Evolutionary conservation across 2,329 filamentous ascomycete genomes (phyloP), one percentile per base, ranked within the genome.

Genomic region (Talaromyces sp.): DNA sequence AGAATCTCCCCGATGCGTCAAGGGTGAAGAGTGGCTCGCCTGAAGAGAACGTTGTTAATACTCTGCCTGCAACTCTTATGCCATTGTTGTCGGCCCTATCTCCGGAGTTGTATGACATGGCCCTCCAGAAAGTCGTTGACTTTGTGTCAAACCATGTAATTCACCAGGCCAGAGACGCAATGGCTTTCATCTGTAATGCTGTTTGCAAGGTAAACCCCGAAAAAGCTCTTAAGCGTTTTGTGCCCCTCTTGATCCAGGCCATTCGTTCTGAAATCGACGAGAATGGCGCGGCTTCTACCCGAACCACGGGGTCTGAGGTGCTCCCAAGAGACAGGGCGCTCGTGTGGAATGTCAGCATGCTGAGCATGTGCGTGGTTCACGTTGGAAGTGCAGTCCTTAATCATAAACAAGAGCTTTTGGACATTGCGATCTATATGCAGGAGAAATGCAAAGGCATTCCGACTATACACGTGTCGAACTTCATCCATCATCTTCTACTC

Each of bases 291-390:
- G 96, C 93, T 1, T 98, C 93, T 1, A 96, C 96, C 63, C 86
- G 95, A 69, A 98, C 92, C 62, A 96, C 91, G 61, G 95, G 95
- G 21, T 91, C 90, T 0, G 95, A 99, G 75, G 92, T 98, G 48
- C 83, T 99, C 18, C 95, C 95, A 8, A 86, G 95, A 67, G 95
- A 99, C 74, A 85, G 95, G 61, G 95, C 91, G 3, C 81, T 99
- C 16, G 93, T 99, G 0, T 99, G 96, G 96, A 91, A 98, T 72
- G 86, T 98, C 64, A 96, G 92, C 76, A 92, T 99, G 82, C 84
- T 99, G 5, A 96, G 93, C 73, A 99, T 99, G 93, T 95, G 92
- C 64, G 92, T 97, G 23, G 95, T 99, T 2, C 95, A 99, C 71
- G 92, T 99, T 52, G 95, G 95, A 37, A 87, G 88, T 67, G 91